These are phyloP conservation scores for Aspergillus fischeri DNA, from an alignment of 2,329 filamentous ascomycete genomes.

Conservation along the genomic window DNA sequence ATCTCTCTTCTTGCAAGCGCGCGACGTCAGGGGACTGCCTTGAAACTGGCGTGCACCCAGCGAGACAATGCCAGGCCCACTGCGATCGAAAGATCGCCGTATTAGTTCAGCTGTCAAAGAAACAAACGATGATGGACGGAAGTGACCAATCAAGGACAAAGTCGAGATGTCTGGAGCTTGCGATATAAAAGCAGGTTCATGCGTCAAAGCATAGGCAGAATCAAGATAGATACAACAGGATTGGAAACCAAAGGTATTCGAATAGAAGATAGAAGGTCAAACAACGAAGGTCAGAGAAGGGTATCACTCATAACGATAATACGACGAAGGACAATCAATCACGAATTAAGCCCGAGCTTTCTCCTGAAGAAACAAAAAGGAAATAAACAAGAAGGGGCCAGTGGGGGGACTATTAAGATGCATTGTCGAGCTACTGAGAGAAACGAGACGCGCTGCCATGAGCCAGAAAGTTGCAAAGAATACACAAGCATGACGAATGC, in stretches of 20 bases:
- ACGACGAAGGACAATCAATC: neutral
- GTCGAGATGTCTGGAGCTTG: neutral
- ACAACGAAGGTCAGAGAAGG: neutral
- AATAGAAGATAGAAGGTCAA: constrained; percentile 5
- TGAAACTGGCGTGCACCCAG: neutral
- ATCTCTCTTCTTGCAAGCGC: neutral
- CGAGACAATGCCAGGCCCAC: neutral
- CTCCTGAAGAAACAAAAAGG: neutral
- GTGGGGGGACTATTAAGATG: constrained; percentile 19
- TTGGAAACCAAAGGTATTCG: neutral
- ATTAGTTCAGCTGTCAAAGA: constrained; percentile 1
- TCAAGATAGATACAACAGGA: neutral
- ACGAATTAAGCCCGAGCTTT: neutral
- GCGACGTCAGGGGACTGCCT: neutral
- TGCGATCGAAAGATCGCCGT: neutral
- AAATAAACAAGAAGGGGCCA: constrained; percentile 4
- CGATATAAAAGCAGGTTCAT: neutral
- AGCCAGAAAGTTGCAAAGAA: constrained; percentile 19
- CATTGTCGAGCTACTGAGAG: constrained; percentile 20
- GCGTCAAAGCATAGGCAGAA: too few species aligned
- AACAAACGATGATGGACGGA: constrained; percentile 7
- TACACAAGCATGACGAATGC: constrained; percentile 26
- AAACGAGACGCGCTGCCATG: constrained; percentile 7
- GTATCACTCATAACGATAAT: neutral
- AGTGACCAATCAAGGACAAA: constrained; percentile 8